Evolutionary conservation across 164 flowering plant genomes (phyloP).

Genomic region (Aristolochia contorta): DNA sequence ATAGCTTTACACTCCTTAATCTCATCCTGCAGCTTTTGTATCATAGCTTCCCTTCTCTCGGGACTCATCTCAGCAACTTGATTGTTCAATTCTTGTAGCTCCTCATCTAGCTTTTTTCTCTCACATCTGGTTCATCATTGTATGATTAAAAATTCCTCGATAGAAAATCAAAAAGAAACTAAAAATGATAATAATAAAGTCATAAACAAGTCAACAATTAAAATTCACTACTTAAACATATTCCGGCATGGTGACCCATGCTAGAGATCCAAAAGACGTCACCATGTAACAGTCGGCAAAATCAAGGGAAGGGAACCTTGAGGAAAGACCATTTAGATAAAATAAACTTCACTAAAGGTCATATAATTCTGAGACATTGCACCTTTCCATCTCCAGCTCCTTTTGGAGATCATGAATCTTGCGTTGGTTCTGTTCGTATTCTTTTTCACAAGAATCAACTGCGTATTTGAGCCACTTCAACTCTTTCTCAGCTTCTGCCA

Average conservation of each 20-base stretch:
- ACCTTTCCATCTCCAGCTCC: slow-evolving; percentile 73
- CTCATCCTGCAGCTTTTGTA: slow-evolving; percentile 80
- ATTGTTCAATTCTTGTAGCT: slow-evolving; percentile 46
- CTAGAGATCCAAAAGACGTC: neutral
- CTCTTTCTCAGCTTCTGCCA: slow-evolving; percentile 88
- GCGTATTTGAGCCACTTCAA: slow-evolving; percentile 76
- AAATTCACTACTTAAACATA: no score
- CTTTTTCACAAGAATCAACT: slow-evolving; percentile 71
- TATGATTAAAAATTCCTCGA: neutral
- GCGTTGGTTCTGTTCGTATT: slow-evolving; percentile 65
- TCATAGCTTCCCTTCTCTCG: slow-evolving; percentile 72
- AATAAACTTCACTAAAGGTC: neutral
- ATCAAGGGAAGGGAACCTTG: neutral
- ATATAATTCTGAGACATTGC: neutral
- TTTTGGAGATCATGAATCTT: slow-evolving; percentile 35
- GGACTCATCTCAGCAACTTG: slow-evolving; percentile 49
- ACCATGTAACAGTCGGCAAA: neutral
- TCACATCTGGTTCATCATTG: slow-evolving; percentile 32
- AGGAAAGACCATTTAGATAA: neutral
- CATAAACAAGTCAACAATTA: neutral
- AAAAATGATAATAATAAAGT: neutral
- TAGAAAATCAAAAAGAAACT: neutral
- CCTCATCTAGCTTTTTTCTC: slow-evolving; percentile 64
- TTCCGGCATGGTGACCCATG: no score
- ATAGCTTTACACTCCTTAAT: slow-evolving; percentile 78